These are phyloP conservation scores for Ambrosia artemisiifolia DNA, from an alignment of 129 eudicot genomes.

Conservation along the genomic window DNA sequence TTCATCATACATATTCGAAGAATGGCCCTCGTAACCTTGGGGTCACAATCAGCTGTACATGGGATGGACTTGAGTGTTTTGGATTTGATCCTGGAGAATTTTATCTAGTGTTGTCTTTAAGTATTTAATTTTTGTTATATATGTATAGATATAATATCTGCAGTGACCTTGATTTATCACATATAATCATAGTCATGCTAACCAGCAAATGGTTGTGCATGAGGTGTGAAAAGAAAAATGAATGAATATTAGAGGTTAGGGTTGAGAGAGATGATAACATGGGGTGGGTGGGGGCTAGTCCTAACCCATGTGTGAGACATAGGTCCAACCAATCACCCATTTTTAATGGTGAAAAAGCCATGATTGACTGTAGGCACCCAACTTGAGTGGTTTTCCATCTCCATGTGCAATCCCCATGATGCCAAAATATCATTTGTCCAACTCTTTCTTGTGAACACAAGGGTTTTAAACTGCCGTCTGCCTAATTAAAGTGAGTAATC, in stretches of 20 bases:
- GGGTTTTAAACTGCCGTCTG: neutral
- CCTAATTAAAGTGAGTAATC: no score
- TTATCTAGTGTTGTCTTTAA: no score
- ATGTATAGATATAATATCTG: no score
- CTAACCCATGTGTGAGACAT: conserved; percentile 27
- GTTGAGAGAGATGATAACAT: neutral
- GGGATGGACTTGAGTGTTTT: no score
- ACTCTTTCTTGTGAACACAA: neutral
- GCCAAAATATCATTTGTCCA: conserved; percentile 24
- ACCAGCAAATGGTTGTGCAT: no score
- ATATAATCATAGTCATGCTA: no score
- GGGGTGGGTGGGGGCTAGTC: conserved; percentile 1
- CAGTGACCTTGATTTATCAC: no score
- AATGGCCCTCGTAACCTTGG: no score
- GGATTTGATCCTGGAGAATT: no score
- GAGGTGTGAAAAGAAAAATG: neutral
- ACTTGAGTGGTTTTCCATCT: conserved; percentile 4
- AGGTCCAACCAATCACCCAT: conserved; percentile 22
- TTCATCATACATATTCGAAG: no score
- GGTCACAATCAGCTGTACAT: no score
- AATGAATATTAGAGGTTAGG: neutral
- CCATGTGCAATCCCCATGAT: conserved; percentile 30
- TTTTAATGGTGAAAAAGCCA: conserved; percentile 25
- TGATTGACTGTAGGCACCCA: conserved; percentile 21
- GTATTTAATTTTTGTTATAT: no score